Base-by-base conservation (phyloP, 2,329 filamentous ascomycete genomes). In the Xylariaceae sp. region DNA sequence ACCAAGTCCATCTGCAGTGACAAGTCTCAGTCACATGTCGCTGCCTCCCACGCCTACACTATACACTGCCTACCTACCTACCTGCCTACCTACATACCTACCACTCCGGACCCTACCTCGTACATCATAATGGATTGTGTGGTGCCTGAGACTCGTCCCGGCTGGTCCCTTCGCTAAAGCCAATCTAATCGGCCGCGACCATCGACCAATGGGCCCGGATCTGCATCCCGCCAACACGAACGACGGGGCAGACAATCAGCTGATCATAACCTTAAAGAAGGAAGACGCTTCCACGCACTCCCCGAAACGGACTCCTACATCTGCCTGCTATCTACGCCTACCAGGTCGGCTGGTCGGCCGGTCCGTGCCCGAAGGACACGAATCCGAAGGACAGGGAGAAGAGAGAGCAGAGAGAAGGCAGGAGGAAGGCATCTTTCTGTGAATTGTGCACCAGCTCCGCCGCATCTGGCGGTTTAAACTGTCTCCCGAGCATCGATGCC, bases 1-100 rank as follows among this genome's bases (percentile, higher is more conserved):
- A n/a, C 29, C 7, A 44, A 56, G 46, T 53, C 53, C 32, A 26
- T 46, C 36, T 43, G 49, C 52, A 55, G 52, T 55, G 36, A 47
- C 49, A 42, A 47, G 47, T 52, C 32, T 36, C 42, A 42, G 40
- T 53, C 54, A 46, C 49, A 39, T 36, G 47, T 22, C 19, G 18
- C 18, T n/a, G 15, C 15, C n/a, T 16, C 8, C 26, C n/a, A n/a
- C n/a, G n/a, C n/a, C n/a, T n/a, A n/a, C n/a, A n/a, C n/a, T n/a
- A n/a, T n/a, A n/a, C n/a, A n/a, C n/a, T n/a, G n/a, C n/a, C n/a
- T n/a, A n/a, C n/a, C n/a, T n/a, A n/a, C n/a, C n/a, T n/a, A n/a
- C n/a, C n/a, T n/a, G n/a, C n/a, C n/a, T n/a, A n/a, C n/a, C n/a
- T n/a, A n/a, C n/a, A n/a, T n/a, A n/a, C n/a, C n/a, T n/a, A n/a